Evolutionary conservation across 1,139 yeast genomes (phyloP).

Genomic region (Yamadazyma conglobata): DNA sequence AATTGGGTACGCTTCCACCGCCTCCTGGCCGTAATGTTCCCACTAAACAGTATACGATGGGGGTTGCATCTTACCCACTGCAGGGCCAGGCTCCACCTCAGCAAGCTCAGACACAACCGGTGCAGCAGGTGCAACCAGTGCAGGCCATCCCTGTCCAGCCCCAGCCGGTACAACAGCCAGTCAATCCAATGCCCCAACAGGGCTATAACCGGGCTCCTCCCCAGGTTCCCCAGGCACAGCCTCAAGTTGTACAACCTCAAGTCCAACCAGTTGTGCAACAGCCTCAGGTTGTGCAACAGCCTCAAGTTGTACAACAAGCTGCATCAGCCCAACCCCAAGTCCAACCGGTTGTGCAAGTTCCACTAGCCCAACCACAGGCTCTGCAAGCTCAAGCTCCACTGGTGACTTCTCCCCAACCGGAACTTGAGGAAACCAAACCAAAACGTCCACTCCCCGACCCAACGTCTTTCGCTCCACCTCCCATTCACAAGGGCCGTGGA

Average conservation of each 20-base stretch:
- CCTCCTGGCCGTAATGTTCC: slow-evolving; percentile 39
- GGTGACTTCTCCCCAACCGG: slow-evolving; percentile 1
- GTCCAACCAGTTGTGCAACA: slow-evolving; percentile 10
- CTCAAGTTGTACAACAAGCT: slow-evolving; percentile 8
- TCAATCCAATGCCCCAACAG: slow-evolving; percentile 6
- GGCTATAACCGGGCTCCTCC: slow-evolving; percentile 5
- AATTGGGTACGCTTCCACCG: slow-evolving; percentile 29
- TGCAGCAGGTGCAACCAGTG: slow-evolving; percentile 3
- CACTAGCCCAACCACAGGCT: slow-evolving; percentile 6
- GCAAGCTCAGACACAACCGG: slow-evolving; percentile 5
- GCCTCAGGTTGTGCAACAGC: slow-evolving; percentile 12
- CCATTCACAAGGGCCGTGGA: slow-evolving; percentile 26
- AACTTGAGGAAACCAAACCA: slow-evolving; percentile 10
- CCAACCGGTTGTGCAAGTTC: slow-evolving; percentile 11
- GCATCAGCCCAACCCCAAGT: slow-evolving; percentile 8
- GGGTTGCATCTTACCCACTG: slow-evolving; percentile 3
- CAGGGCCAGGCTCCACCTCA: slow-evolving; percentile 1
- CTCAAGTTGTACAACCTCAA: slow-evolving; percentile 5
- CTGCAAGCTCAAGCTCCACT: slow-evolving; percentile 10
- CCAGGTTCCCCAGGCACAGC: slow-evolving; percentile 4
- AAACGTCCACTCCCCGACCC: slow-evolving; percentile 36
- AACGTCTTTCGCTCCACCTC: slow-evolving; percentile 42
- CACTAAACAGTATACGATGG: slow-evolving; percentile 8
- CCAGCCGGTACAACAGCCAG: slow-evolving; percentile 6
- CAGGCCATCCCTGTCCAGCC: slow-evolving; percentile 3